phyloP scores from a whole-genome alignment of 148 eudicot species.

The Camellia lanceoleosa region DNA sequence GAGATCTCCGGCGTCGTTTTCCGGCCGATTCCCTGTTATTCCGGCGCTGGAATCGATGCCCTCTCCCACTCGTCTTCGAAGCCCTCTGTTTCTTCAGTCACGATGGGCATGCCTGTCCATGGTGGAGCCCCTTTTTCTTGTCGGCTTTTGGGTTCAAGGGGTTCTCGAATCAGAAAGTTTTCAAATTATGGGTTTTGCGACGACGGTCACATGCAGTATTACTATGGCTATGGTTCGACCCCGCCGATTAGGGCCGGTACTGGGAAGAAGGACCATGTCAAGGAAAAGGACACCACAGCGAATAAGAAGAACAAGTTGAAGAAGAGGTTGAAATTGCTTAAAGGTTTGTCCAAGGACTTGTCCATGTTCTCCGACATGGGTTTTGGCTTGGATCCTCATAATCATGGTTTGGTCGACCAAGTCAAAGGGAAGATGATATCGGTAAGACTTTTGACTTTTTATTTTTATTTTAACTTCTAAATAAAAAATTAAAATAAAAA shows the following conservation, averaged over 20 bases:
- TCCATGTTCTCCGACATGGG: constrained; percentile 41
- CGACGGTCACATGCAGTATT: constrained; percentile 40
- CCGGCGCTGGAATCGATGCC: constrained; percentile 12
- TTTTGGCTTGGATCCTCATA: constrained; percentile 33
- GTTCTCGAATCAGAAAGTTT: constrained; percentile 1
- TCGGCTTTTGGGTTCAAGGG: not conserved
- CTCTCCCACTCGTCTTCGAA: not conserved
- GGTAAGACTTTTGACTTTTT: constrained; percentile 31
- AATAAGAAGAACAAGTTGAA: constrained; percentile 31
- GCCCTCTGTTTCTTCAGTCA: not conserved
- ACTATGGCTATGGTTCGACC: constrained; percentile 9
- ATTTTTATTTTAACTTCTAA: no score
- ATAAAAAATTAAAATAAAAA: no score
- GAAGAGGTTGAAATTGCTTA: constrained; percentile 52
- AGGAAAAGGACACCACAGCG: constrained; percentile 17
- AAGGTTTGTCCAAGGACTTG: constrained; percentile 46
- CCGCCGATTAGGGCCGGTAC: constrained; percentile 12
- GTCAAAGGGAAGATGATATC: constrained; percentile 34
- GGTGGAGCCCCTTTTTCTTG: constrained; percentile 6
- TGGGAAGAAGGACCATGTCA: constrained; percentile 12
- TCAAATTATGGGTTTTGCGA: constrained; percentile 20
- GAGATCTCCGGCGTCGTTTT: constrained; percentile 26
- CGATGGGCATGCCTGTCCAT: not conserved
- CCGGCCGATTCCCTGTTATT: constrained; percentile 4
- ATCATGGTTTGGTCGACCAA: constrained; percentile 19